A percentile compares a stretch with the other conserved stretches of the same genome.
Conservation (phyloP, 805 yeast species). For the baker's yeast (Saccharomyces cerevisiae) region DNA sequence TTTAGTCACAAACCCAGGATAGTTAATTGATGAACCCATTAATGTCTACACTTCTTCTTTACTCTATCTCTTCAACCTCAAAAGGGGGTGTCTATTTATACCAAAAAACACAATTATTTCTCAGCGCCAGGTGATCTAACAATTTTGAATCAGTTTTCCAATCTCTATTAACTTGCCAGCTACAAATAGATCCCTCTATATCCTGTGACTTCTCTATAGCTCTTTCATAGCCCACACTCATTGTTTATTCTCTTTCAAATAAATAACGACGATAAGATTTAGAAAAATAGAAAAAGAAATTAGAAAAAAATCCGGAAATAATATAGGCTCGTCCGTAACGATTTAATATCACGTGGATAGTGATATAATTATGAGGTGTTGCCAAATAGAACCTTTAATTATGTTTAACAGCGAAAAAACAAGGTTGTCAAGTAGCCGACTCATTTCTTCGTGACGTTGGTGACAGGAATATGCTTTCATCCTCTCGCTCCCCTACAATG, state of each 20-base stretch:
- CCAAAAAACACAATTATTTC: neutral
- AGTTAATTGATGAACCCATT: conserved; percentile 17
- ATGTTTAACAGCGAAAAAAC: neutral
- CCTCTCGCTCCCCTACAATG: neutral
- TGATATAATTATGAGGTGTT: neutral
- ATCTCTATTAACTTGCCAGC: neutral
- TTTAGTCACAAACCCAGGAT: conserved; percentile 10
- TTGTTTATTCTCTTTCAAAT: neutral
- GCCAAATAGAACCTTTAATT: neutral
- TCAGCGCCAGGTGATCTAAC: neutral
- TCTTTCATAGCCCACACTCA: neutral
- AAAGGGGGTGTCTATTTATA: neutral
- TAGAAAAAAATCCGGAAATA: neutral
- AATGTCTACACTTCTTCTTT: neutral
- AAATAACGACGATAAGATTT: conserved; percentile 1
- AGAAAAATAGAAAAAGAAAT: neutral
- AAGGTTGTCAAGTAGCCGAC: neutral
- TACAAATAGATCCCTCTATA: neutral
- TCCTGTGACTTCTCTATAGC: neutral
- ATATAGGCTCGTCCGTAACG: neutral
- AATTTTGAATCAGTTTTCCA: neutral
- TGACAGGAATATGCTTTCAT: neutral
- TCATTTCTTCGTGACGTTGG: neutral
- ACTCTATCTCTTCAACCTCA: neutral
- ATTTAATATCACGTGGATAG: neutral